A percentile compares a stretch with the other conserved stretches of the same genome.
Evolutionary conservation across 352 stramenopile species (phyloP).

Genomic region (Thalassiosira ordinaria): DNA sequence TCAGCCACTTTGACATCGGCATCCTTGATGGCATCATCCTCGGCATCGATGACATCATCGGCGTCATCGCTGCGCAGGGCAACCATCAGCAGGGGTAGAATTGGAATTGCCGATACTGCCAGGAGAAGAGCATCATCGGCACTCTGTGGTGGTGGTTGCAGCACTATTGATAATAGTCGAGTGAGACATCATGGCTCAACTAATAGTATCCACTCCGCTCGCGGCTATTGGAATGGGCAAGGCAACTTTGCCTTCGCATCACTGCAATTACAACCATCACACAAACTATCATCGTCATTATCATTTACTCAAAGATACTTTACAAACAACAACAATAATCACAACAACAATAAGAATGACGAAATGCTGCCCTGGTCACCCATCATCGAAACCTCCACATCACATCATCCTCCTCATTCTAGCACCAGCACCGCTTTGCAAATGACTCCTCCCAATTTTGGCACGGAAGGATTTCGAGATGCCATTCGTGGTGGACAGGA

Average conservation of each 20-base stretch:
- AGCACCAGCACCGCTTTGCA: background rate
- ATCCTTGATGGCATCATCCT: background rate
- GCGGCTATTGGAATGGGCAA: too few species aligned
- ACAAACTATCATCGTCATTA: background rate
- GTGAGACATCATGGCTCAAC: too few species aligned
- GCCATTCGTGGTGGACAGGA: slow-evolving; percentile 35
- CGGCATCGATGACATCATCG: slow-evolving; percentile 2
- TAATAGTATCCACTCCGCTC: too few species aligned
- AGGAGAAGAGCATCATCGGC: background rate
- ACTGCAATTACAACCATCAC: background rate
- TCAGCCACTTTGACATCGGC: background rate
- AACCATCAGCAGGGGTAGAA: too few species aligned
- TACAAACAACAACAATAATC: background rate
- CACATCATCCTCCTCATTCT: background rate
- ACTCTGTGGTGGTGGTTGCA: background rate
- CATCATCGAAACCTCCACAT: slow-evolving; percentile 27
- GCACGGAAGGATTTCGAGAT: slow-evolving; percentile 52
- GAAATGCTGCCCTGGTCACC: slow-evolving; percentile 40
- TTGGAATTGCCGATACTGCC: background rate
- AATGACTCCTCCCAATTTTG: slow-evolving; percentile 25
- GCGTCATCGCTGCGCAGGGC: background rate
- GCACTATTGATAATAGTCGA: too few species aligned
- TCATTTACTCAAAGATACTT: background rate
- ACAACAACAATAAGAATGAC: too few species aligned
- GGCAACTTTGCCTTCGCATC: background rate